Evolutionary conservation across 2,329 filamentous ascomycete species (phyloP).

Genomic region (Trichoderma endophyticum): DNA sequence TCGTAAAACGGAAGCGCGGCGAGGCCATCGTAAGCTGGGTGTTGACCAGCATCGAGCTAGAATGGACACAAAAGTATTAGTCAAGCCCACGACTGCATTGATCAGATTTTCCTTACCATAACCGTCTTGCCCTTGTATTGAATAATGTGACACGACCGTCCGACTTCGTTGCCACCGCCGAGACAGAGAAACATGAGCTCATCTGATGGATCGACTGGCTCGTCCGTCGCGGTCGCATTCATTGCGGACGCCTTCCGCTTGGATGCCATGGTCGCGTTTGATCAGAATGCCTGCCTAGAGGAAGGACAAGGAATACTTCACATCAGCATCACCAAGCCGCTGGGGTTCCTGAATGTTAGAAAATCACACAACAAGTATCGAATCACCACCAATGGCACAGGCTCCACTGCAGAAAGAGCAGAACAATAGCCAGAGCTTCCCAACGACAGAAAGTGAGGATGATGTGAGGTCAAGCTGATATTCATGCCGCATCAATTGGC

Average conservation of each 20-base stretch:
- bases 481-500: slow-evolving; percentile 5
- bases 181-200: slow-evolving; percentile 92
- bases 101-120: slow-evolving; percentile 64
- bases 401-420: not conserved
- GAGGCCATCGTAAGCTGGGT: slow-evolving; percentile 92
- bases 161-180: slow-evolving; percentile 95
- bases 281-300: slow-evolving; percentile 2
- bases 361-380: not conserved
- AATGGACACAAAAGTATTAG: not conserved
- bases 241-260: slow-evolving; percentile 86
- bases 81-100: not conserved
- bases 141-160: slow-evolving; percentile 93
- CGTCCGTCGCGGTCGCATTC: slow-evolving; percentile 64
- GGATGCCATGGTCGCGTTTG: slow-evolving; percentile 66
- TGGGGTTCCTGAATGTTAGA: not conserved
- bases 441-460: not conserved
- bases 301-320: slow-evolving; percentile 1
- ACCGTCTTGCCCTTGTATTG: slow-evolving; percentile 99
- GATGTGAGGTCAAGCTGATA: not conserved
- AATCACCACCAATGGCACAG: not conserved
- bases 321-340: not conserved
- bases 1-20: slow-evolving; percentile 95
- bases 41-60: slow-evolving; percentile 93
- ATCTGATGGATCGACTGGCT: slow-evolving; percentile 88
- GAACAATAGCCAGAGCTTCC: not conserved